Conservation (phyloP, 495 filamentous ascomycete genomes). For the Cladorrhinum samala region DNA sequence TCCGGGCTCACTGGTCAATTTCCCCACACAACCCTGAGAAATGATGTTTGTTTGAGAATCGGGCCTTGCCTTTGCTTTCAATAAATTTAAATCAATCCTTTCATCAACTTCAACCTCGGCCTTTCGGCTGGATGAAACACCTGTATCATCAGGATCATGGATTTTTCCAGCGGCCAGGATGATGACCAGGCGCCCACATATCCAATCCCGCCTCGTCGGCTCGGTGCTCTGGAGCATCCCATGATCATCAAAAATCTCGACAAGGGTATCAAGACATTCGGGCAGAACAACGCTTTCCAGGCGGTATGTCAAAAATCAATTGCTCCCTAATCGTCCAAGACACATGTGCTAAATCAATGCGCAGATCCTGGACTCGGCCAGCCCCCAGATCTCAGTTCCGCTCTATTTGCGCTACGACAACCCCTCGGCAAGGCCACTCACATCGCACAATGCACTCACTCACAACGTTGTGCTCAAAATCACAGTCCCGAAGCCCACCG, state of each 20-base stretch:
- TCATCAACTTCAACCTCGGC: no score
- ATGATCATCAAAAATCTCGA: slow-evolving; percentile 76
- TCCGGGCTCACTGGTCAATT: neutral
- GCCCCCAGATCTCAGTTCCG: slow-evolving; percentile 41
- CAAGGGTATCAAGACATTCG: slow-evolving; percentile 73
- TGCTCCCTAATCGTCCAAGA: no score
- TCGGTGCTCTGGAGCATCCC: slow-evolving; percentile 84
- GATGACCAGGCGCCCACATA: slow-evolving; percentile 32
- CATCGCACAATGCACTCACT: slow-evolving; percentile 62
- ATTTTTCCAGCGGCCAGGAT: neutral
- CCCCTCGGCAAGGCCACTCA: slow-evolving; percentile 63
- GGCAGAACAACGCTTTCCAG: slow-evolving; percentile 56
- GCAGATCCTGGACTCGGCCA: slow-evolving; percentile 33
- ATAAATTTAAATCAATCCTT: no score
- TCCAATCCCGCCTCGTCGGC: slow-evolving; percentile 52
- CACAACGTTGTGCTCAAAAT: slow-evolving; percentile 83
- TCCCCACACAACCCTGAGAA: neutral
- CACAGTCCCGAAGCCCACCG: slow-evolving; percentile 78
- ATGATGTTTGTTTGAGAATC: neutral
- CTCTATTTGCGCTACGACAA: slow-evolving; percentile 73
- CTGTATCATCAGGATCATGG: slow-evolving; percentile 9
- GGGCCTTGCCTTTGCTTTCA: neutral
- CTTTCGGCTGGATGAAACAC: neutral
- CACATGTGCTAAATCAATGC: no score
- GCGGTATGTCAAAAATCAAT: slow-evolving; percentile 46